Conservation (phyloP, 2,329 filamentous ascomycete genomes). For the Lachnellula subtilissima region DNA sequence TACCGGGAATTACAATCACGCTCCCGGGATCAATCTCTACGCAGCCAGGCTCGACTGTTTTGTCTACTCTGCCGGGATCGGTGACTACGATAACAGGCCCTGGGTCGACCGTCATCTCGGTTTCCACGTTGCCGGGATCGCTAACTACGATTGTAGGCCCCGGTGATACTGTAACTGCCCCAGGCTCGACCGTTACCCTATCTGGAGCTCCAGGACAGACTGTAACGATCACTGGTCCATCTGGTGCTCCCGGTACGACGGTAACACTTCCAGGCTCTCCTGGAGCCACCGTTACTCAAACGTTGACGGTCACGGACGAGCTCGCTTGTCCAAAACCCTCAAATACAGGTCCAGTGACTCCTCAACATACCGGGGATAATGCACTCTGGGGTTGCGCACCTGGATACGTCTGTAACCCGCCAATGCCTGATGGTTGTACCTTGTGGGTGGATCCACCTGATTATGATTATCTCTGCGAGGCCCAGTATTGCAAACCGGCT, state of each 20-base stretch:
- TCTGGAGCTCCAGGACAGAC: slow-evolving; percentile 7
- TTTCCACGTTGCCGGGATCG: neutral
- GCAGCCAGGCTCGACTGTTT: neutral
- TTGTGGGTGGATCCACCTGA: slow-evolving; percentile 38
- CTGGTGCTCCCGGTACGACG: slow-evolving; percentile 7
- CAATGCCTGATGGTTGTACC: slow-evolving; percentile 35
- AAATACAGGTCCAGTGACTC: slow-evolving; percentile 17
- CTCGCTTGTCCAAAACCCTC: slow-evolving; percentile 23
- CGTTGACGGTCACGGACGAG: slow-evolving; percentile 4
- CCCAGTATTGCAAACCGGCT: slow-evolving; percentile 35
- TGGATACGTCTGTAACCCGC: slow-evolving; percentile 38
- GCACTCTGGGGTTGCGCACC: slow-evolving; percentile 41
- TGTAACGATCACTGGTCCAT: slow-evolving; percentile 3
- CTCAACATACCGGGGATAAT: slow-evolving; percentile 22
- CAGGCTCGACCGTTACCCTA: slow-evolving; percentile 1
- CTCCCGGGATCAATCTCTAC: neutral
- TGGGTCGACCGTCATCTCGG: neutral
- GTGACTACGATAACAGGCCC: slow-evolving; percentile 12
- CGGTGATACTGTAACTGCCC: slow-evolving; percentile 4
- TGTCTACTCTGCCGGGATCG: slow-evolving; percentile 1
- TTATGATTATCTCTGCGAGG: slow-evolving; percentile 35
- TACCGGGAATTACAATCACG: neutral
- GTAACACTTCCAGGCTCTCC: slow-evolving; percentile 6
- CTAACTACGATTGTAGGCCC: slow-evolving; percentile 5
- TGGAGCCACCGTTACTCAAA: slow-evolving; percentile 6